Evolutionary conservation across 805 yeast species (phyloP).

Genomic region (Nakazawaea sp.): DNA sequence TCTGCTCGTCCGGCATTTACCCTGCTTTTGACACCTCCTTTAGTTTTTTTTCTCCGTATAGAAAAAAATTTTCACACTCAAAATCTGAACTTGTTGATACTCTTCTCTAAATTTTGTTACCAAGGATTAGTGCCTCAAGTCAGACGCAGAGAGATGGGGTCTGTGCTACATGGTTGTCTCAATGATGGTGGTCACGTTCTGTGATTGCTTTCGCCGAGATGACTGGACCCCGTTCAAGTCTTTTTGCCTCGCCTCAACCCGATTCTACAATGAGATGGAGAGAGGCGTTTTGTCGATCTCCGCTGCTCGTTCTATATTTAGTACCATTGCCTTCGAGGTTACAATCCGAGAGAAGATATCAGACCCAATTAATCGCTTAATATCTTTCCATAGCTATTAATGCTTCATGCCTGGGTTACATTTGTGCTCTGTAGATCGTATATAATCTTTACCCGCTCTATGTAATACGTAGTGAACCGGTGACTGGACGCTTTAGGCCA

Average conservation of each 20-base stretch:
- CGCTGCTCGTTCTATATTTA: too few relatives aligned
- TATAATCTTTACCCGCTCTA: too few relatives aligned
- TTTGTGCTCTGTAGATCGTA: too few relatives aligned
- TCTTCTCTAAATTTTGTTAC: slow-evolving; percentile 10
- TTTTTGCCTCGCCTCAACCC: not conserved
- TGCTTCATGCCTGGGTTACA: slow-evolving; percentile 13
- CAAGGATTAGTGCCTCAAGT: slow-evolving; percentile 2
- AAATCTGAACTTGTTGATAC: not conserved
- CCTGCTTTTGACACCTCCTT: slow-evolving; percentile 3
- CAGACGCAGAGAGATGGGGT: slow-evolving; percentile 2
- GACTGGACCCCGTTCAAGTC: not conserved
- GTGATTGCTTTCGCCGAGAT: slow-evolving; percentile 3
- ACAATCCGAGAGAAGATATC: slow-evolving; percentile 5
- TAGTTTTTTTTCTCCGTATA: not conserved
- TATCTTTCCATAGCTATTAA: slow-evolving; percentile 4
- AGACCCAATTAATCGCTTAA: slow-evolving; percentile 12
- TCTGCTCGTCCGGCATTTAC: not conserved
- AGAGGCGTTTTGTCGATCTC: too few relatives aligned
- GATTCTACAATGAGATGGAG: too few relatives aligned
- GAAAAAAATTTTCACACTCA: not conserved
- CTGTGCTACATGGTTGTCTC: not conserved
- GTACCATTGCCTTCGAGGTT: not conserved
- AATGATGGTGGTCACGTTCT: slow-evolving; percentile 7
- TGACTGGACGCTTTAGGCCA: too few relatives aligned
- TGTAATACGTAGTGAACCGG: too few relatives aligned